Conservation (phyloP, 2,329 filamentous ascomycete genomes). For the Leptosphaerulina australis region DNA sequence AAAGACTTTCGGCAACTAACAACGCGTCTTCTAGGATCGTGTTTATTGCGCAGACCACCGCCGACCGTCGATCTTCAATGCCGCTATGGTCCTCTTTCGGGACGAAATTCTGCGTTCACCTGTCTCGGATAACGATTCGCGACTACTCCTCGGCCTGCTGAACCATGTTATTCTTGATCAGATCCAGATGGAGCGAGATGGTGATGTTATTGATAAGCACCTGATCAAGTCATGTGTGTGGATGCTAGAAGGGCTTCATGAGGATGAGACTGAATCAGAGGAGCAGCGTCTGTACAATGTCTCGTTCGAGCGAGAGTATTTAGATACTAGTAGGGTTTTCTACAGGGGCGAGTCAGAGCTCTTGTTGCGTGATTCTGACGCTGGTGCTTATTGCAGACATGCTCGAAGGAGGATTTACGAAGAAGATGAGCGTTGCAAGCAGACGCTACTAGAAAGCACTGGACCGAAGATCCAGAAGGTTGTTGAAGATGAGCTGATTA, state of each 20-base stretch:
- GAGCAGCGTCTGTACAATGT: constrained; percentile 82
- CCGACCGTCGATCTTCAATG: constrained; percentile 78
- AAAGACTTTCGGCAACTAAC: neutral
- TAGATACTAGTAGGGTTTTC: constrained; percentile 72
- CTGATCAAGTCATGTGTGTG: constrained; percentile 82
- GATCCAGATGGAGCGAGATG: constrained; percentile 88
- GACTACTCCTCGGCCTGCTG: constrained; percentile 73
- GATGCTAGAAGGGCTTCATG: constrained; percentile 90
- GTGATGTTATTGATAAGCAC: constrained; percentile 83
- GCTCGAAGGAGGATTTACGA: constrained; percentile 76
- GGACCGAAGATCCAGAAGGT: constrained; percentile 75
- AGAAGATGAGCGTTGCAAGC: constrained; percentile 81
- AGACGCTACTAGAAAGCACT: constrained; percentile 76
- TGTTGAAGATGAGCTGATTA: constrained; percentile 81
- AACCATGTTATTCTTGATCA: constrained; percentile 86
- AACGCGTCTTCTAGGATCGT: constrained; percentile 64
- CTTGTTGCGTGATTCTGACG: constrained; percentile 78
- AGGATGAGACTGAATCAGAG: constrained; percentile 77
- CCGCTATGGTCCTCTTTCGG: constrained; percentile 85
- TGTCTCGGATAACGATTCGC: constrained; percentile 51
- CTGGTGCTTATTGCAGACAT: constrained; percentile 79
- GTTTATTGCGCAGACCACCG: constrained; percentile 76
- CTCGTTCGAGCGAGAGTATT: constrained; percentile 79
- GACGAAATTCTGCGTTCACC: constrained; percentile 77
- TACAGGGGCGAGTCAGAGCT: constrained; percentile 77